Percentiles rank a stretch among this genome's conserved stretches.
phyloP scores from a whole-genome alignment of 2,329 filamentous ascomycete species.

The Ophiostoma ips region DNA sequence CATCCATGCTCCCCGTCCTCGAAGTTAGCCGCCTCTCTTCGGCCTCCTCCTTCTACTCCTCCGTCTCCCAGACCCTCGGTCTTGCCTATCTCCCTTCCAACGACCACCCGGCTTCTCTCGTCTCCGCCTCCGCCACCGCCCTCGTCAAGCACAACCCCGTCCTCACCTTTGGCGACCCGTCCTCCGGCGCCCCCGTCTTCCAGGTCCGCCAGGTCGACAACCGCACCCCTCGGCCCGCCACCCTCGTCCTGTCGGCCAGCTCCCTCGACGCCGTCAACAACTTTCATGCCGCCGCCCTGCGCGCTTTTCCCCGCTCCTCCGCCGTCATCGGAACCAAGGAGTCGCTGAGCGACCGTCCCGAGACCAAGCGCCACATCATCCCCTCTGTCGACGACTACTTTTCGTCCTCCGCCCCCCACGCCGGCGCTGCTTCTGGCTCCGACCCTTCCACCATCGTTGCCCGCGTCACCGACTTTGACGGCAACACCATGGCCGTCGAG shows the following conservation, averaged over 20 bases:
- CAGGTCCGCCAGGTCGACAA: slow-evolving; percentile 31
- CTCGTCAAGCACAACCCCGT: slow-evolving; percentile 16
- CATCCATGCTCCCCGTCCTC: slow-evolving; percentile 33
- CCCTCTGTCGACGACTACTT: background rate
- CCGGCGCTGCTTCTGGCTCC: background rate
- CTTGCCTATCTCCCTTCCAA: slow-evolving; percentile 47
- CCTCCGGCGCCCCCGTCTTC: slow-evolving; percentile 25
- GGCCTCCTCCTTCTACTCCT: slow-evolving; percentile 72
- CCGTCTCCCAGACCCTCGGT: slow-evolving; percentile 63
- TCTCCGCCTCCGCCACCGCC: background rate
- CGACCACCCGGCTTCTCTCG: slow-evolving; percentile 10
- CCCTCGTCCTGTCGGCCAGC: slow-evolving; percentile 53
- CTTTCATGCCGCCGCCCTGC: slow-evolving; percentile 58
- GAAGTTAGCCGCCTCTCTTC: slow-evolving; percentile 65
- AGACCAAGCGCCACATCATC: background rate
- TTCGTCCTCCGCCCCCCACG: background rate
- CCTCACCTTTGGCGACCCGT: slow-evolving; percentile 28
- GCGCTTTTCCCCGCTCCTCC: slow-evolving; percentile 40
- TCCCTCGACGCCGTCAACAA: slow-evolving; percentile 51
- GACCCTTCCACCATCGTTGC: slow-evolving; percentile 23
- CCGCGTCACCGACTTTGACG: slow-evolving; percentile 65
- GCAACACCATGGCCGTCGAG: slow-evolving; percentile 71
- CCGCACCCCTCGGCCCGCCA: slow-evolving; percentile 27
- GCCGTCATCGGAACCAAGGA: slow-evolving; percentile 17
- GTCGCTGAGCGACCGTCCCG: background rate